These are phyloP conservation scores for Torulaspora gathmanii DNA, from an alignment of 805 yeast species.

Conservation along the genomic window DNA sequence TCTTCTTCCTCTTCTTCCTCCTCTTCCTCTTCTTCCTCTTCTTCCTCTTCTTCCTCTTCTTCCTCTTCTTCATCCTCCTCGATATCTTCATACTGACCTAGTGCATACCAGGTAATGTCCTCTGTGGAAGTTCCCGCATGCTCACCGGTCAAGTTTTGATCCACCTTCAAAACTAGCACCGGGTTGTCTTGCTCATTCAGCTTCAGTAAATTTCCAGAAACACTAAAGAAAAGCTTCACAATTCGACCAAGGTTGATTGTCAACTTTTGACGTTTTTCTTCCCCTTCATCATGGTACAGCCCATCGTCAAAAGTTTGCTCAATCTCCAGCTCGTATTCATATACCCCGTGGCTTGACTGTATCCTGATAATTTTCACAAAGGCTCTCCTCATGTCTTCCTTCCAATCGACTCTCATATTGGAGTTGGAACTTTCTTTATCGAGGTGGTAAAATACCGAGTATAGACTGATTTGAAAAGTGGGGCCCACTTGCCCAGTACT, in stretches of 20 bases:
- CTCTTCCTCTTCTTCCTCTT: conserved; percentile 21
- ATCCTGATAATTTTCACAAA: conserved; percentile 40
- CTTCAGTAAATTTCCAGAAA: conserved; percentile 60
- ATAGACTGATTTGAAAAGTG: conserved; percentile 50
- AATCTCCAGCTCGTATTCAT: conserved; percentile 44
- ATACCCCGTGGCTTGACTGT: conserved; percentile 20
- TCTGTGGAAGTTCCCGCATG: conserved; percentile 25
- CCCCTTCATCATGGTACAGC: conserved; percentile 61
- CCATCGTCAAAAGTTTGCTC: conserved; percentile 63
- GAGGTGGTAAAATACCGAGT: conserved; percentile 59
- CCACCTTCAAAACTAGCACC: conserved; percentile 57
- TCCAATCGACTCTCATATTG: conserved; percentile 55
- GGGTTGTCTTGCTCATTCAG: conserved; percentile 61
- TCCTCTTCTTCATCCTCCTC: conserved; percentile 30
- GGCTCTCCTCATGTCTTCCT: conserved; percentile 62
- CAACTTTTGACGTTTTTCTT: conserved; percentile 35
- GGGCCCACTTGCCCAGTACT: conserved; percentile 50
- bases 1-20: conserved; percentile 32
- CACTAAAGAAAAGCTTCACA: conserved; percentile 57
- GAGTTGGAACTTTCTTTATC: conserved; percentile 31
- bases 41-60: conserved; percentile 25
- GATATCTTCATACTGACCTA: conserved; percentile 42
- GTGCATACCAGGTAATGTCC: conserved; percentile 47
- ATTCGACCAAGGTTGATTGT: conserved; percentile 41
- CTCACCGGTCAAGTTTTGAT: conserved; percentile 23